Conservation (phyloP, 2,329 filamentous ascomycete species). For the Lachnellula hyalina region DNA sequence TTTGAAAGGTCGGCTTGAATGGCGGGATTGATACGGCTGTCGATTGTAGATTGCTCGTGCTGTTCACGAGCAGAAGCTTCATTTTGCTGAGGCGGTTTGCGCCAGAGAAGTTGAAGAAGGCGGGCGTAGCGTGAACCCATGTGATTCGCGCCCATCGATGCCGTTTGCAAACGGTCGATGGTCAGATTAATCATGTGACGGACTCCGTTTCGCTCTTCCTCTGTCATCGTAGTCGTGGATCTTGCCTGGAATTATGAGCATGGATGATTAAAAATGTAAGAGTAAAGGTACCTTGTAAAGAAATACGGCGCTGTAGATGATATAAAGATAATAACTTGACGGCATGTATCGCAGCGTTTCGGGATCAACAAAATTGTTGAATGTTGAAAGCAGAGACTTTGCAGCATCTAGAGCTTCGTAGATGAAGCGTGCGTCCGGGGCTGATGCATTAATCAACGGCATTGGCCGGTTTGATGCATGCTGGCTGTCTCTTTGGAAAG, state of each 20-base stretch:
- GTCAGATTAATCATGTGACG: slow-evolving; percentile 53
- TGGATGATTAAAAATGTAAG: slow-evolving; percentile 42
- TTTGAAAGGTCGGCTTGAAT: not conserved
- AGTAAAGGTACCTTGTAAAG: slow-evolving; percentile 58
- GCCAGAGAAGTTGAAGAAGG: slow-evolving; percentile 56
- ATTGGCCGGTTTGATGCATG: slow-evolving; percentile 37
- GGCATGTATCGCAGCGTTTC: slow-evolving; percentile 59
- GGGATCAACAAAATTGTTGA: slow-evolving; percentile 55
- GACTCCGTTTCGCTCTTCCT: slow-evolving; percentile 37
- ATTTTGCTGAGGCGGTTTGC: slow-evolving; percentile 31
- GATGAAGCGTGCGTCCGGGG: slow-evolving; percentile 60
- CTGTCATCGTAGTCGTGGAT: slow-evolving; percentile 25
- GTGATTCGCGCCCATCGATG: slow-evolving; percentile 52
- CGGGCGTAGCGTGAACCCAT: slow-evolving; percentile 57
- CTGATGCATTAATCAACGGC: slow-evolving; percentile 40
- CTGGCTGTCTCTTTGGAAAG: slow-evolving; percentile 24
- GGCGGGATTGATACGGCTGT: not conserved
- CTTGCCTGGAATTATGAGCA: slow-evolving; percentile 12
- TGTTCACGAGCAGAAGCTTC: not conserved
- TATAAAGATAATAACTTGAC: slow-evolving; percentile 55
- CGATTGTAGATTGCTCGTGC: not conserved
- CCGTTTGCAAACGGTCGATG: slow-evolving; percentile 53
- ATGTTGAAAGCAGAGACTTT: slow-evolving; percentile 53
- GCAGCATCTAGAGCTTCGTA: slow-evolving; percentile 62
- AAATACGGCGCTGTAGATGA: slow-evolving; percentile 60